Evolutionary conservation across 805 yeast genomes (phyloP).

Genomic region (Candida peoriensis): DNA sequence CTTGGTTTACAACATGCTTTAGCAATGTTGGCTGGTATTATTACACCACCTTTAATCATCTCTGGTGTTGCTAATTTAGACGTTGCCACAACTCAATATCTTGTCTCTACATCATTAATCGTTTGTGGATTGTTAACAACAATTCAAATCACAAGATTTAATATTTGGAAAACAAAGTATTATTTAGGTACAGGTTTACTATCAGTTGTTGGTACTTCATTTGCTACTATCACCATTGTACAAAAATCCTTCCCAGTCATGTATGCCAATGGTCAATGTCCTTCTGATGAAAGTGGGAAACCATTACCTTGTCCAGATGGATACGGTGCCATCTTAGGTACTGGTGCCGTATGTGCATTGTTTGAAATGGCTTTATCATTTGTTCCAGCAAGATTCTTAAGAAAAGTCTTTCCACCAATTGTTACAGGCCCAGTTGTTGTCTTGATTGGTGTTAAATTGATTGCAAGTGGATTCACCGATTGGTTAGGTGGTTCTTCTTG

Average conservation of each 20-base stretch:
- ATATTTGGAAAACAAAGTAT: slow-evolving; percentile 66
- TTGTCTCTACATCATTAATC: slow-evolving; percentile 70
- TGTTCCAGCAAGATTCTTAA: slow-evolving; percentile 66
- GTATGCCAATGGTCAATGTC: slow-evolving; percentile 71
- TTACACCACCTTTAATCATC: slow-evolving; percentile 77
- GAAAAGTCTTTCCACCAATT: slow-evolving; percentile 76
- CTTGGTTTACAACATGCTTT: slow-evolving; percentile 85
- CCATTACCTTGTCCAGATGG: slow-evolving; percentile 81
- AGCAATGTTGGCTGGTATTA: slow-evolving; percentile 90
- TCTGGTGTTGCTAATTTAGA: slow-evolving; percentile 57
- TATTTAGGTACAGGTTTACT: slow-evolving; percentile 84
- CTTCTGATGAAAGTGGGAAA: slow-evolving; percentile 57
- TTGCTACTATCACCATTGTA: slow-evolving; percentile 82
- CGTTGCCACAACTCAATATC: slow-evolving; percentile 46
- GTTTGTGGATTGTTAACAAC: slow-evolving; percentile 65
- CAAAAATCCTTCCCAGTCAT: slow-evolving; percentile 71
- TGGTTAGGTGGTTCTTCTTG: slow-evolving; percentile 88
- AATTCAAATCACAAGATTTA: slow-evolving; percentile 78
- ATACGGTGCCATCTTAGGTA: slow-evolving; percentile 80
- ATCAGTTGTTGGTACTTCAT: slow-evolving; percentile 88
- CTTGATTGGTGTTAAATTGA: slow-evolving; percentile 69
- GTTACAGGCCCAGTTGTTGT: slow-evolving; percentile 94
- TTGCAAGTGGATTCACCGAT: slow-evolving; percentile 70
- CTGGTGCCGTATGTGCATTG: slow-evolving; percentile 73
- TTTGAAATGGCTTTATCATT: slow-evolving; percentile 71